A percentile compares a stretch with the other conserved stretches of the same genome.
Evolutionary conservation across 1,284 basidiomycete species (phyloP).

Genomic region (Takashimella tepidaria): DNA sequence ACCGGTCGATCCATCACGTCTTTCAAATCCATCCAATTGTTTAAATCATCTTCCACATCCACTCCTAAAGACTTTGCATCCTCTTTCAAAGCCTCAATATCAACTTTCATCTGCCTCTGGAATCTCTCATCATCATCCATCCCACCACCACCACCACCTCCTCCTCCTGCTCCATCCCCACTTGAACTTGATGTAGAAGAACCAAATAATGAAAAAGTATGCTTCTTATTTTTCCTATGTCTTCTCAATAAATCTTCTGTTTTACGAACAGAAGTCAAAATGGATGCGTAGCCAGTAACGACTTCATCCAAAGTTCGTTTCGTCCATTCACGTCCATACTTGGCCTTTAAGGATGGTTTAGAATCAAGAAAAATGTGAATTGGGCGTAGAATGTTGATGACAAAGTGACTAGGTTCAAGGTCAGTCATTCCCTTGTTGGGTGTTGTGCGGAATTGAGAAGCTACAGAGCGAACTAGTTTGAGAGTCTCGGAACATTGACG

Average conservation of each 20-base stretch:
- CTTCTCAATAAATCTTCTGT: slow-evolving; percentile 79
- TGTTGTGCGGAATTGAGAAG: slow-evolving; percentile 65
- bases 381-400: slow-evolving; percentile 72
- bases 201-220: slow-evolving; percentile 63
- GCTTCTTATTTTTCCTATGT: slow-evolving; percentile 77
- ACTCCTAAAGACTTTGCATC: slow-evolving; percentile 68
- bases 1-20: slow-evolving; percentile 36
- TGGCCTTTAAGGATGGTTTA: slow-evolving; percentile 57
- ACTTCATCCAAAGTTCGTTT: slow-evolving; percentile 68
- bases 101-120: slow-evolving; percentile 74
- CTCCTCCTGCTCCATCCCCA: too few relatives aligned
- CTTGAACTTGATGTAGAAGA: slow-evolving; percentile 16
- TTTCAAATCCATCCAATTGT: slow-evolving; percentile 39
- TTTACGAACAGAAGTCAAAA: slow-evolving; percentile 77
- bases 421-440: slow-evolving; percentile 53
- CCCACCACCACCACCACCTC: too few relatives aligned
- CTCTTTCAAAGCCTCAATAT: slow-evolving; percentile 72
- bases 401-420: slow-evolving; percentile 67
- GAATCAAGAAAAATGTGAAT: slow-evolving; percentile 67
- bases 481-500: slow-evolving; percentile 78
- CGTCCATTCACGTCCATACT: slow-evolving; percentile 56
- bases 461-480: slow-evolving; percentile 78
- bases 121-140: slow-evolving; percentile 60
- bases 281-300: slow-evolving; percentile 54
- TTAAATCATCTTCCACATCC: slow-evolving; percentile 52